Conservation (phyloP, 768 basidiomycete genomes). For the Tricholoma hemisulphureum region DNA sequence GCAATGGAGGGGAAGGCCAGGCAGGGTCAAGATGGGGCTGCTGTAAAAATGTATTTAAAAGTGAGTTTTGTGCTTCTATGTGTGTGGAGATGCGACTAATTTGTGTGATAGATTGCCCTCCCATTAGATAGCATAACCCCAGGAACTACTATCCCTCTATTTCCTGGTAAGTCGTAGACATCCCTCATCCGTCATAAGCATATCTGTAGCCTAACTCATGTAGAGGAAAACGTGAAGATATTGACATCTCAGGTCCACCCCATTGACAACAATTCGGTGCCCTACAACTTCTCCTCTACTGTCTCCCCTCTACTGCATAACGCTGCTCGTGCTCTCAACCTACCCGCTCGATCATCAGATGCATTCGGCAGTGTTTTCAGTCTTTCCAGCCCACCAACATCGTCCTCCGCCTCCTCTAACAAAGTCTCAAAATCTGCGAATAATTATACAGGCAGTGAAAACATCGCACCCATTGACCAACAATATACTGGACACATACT, state of each 20-base stretch:
- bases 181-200: neutral
- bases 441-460: slow-evolving; percentile 25
- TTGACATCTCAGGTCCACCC: slow-evolving; percentile 74
- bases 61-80: slow-evolving; percentile 32
- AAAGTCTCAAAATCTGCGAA: slow-evolving; percentile 37
- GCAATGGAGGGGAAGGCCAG: slow-evolving; percentile 74
- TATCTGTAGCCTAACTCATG: neutral
- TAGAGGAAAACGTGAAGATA: slow-evolving; percentile 81
- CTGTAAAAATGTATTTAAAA: slow-evolving; percentile 77
- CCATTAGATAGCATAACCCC: slow-evolving; percentile 65
- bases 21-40: slow-evolving; percentile 60
- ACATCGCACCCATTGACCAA: slow-evolving; percentile 51
- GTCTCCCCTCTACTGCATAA: slow-evolving; percentile 62
- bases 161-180: slow-evolving; percentile 52
- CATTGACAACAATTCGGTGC: slow-evolving; percentile 64
- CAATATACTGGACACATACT: slow-evolving; percentile 75
- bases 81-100: neutral
- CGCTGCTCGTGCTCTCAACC: slow-evolving; percentile 66
- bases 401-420: slow-evolving; percentile 30
- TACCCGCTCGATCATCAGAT: slow-evolving; percentile 58
- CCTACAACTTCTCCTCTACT: slow-evolving; percentile 71
- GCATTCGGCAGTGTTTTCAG: slow-evolving; percentile 61
- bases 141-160: slow-evolving; percentile 69
- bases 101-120: slow-evolving; percentile 52
- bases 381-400: slow-evolving; percentile 33